Evolutionary conservation across 1,139 yeast genomes (phyloP), one percentile per base, ranked within the genome.

Genomic region (Kurtzmaniella quercitrusa): DNA sequence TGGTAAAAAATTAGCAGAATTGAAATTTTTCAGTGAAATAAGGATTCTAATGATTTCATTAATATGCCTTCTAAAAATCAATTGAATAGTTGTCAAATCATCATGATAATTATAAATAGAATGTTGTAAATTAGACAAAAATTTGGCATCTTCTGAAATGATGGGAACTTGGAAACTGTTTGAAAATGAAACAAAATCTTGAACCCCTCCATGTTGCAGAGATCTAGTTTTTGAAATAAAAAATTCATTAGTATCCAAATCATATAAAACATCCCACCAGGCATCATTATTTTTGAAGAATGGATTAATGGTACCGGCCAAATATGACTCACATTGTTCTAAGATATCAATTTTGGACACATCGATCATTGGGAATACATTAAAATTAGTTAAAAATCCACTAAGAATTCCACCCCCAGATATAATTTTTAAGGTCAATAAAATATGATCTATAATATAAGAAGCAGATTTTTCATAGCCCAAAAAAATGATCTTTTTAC

Each of bases 291-390:
- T 62, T 49, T 78, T 79, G 63, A 81, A 81, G 44, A 83, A 80
- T 11, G 85, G 85, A 58, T 82, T 81, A 50, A 81, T 80, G 41
- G 83, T 82, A 10, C 87, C 87, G 3, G 86, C 87, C 54, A 81
- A 66, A 57, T 64, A 81, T 21, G 81, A 79, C 16, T 70, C 74
- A 48, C 81, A 75, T 46, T 68, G 64, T 47, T 76, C 72, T 50
- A 81, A 61, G 17, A 78, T 68, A 48, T 79, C 85, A 21, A 79
- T 77, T 50, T 81, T 79, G 31, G 82, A 76, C 21, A 81, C 75
- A 53, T 82, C 86, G 2, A 82, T 70, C 46, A 81, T 78, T 1
- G 87, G 87, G 55, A 80, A 81, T 4, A 82, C 69, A 46, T 74
- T 72, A 53, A 66, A 73, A 58, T 66, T 56, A 53, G 64, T 65